Evolutionary conservation across 768 basidiomycete species (phyloP).

Genomic region (Calocybe indica): DNA sequence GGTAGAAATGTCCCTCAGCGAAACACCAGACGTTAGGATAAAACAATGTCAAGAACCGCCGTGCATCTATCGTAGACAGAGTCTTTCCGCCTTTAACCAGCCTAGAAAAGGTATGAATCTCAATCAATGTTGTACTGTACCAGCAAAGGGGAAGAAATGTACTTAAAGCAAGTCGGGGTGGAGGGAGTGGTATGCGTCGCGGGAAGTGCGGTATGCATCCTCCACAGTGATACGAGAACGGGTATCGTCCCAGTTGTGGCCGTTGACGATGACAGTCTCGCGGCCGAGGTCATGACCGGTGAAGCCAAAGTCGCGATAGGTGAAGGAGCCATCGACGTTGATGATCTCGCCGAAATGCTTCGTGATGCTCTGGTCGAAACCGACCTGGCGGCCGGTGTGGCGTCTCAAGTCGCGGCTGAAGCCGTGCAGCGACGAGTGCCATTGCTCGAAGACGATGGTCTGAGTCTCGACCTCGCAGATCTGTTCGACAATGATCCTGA

Average conservation of each 20-base stretch:
- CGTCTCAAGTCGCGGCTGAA: conserved; percentile 38
- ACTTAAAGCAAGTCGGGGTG: conserved; percentile 11
- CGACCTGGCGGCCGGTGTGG: conserved; percentile 29
- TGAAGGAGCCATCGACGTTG: conserved; percentile 30
- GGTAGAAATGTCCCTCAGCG: conserved; percentile 9
- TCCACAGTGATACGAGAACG: conserved; percentile 22
- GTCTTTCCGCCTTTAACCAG: background rate
- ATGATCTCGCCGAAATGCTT: conserved; percentile 27
- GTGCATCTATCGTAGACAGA: conserved; percentile 1
- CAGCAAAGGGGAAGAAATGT: background rate
- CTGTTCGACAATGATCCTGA: conserved; percentile 38
- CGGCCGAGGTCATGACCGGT: conserved; percentile 29
- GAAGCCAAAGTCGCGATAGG: conserved; percentile 34
- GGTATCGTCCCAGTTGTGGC: conserved; percentile 34
- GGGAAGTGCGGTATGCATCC: conserved; percentile 25
- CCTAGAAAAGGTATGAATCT: background rate
- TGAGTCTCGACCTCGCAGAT: conserved; percentile 48
- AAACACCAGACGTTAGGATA: conserved; percentile 5
- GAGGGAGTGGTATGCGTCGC: conserved; percentile 14
- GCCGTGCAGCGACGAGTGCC: conserved; percentile 29
- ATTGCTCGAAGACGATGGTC: conserved; percentile 37
- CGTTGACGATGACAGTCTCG: conserved; percentile 28
- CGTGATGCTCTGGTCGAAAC: conserved; percentile 31
- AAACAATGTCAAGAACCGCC: background rate
- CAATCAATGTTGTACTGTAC: background rate